phyloP scores from a whole-genome alignment of 371 early-diverging fungal species.

The Circinella umbellata region DNA sequence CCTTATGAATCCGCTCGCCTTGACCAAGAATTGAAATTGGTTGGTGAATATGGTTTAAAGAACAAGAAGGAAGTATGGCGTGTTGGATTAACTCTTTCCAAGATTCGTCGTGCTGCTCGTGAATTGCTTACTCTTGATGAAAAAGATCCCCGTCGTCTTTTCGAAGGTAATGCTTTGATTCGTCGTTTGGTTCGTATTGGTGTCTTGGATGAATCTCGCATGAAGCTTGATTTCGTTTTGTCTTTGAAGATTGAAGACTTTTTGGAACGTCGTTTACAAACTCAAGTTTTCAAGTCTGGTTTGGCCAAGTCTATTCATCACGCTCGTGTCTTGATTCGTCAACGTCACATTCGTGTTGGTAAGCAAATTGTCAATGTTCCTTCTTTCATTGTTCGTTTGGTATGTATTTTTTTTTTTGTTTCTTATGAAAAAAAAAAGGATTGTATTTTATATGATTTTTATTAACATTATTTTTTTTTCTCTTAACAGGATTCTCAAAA shows the following conservation, averaged over 20 bases:
- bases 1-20: constrained; percentile 99
- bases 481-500: constrained; percentile 82
- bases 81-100: constrained; percentile 95
- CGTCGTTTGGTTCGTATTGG: constrained; percentile 98
- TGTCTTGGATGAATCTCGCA: constrained; percentile 96
- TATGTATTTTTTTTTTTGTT: constrained; percentile 21
- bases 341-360: constrained; percentile 98
- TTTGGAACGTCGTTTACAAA: constrained; percentile 99
- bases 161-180: constrained; percentile 99
- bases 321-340: constrained; percentile 99
- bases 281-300: constrained; percentile 99
- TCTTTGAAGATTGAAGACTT: constrained; percentile 98
- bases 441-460: constrained; percentile 12
- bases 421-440: not conserved
- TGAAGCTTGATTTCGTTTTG: constrained; percentile 99
- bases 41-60: constrained; percentile 99
- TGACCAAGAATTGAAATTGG: constrained; percentile 98
- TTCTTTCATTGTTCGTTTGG: constrained; percentile 92
- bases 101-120: constrained; percentile 99
- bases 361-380: constrained; percentile 99
- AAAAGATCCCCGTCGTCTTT: constrained; percentile 98
- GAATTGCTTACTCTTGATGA: constrained; percentile 98
- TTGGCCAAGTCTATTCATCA: constrained; percentile 99
- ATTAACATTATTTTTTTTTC: too few species aligned
- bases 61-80: constrained; percentile 99